Evolutionary conservation across 257 asterid genomes (phyloP).

Genomic region (Solanum rostratum): DNA sequence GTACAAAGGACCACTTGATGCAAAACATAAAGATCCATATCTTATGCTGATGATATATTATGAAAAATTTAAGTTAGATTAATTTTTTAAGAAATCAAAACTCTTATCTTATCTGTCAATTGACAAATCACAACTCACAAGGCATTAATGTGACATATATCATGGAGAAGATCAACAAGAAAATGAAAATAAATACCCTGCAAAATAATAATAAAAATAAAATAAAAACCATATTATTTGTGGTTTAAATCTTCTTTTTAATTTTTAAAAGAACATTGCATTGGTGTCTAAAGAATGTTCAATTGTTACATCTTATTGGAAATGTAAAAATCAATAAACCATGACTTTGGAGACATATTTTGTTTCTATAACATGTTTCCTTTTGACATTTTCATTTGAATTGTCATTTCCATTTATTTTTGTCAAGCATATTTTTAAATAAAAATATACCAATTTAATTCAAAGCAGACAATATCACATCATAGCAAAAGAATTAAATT

Average conservation of each 20-base stretch:
- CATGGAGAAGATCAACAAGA: not conserved
- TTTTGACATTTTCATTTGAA: not conserved
- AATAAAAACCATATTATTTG: not conserved
- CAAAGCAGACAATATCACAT: not conserved
- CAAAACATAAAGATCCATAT: not conserved
- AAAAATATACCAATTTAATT: too few relatives aligned
- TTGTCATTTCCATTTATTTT: not conserved
- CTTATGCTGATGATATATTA: not conserved
- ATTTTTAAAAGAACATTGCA: not conserved
- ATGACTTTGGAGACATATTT: not conserved
- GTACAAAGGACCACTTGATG: not conserved
- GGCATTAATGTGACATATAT: not conserved
- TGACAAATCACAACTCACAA: not conserved
- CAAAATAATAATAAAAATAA: not conserved
- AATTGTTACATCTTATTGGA: not conserved
- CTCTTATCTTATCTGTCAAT: not conserved
- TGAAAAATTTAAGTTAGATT: not conserved
- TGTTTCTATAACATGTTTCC: not conserved
- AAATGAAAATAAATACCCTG: not conserved
- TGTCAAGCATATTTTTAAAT: too few relatives aligned
- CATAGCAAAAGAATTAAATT: not conserved
- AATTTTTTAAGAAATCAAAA: not conserved
- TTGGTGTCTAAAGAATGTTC: not conserved
- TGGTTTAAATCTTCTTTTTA: not conserved
- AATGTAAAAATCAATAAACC: not conserved